phyloP scores from a whole-genome alignment of 208 protist species.

The Acanthamoeba healyi region DNA sequence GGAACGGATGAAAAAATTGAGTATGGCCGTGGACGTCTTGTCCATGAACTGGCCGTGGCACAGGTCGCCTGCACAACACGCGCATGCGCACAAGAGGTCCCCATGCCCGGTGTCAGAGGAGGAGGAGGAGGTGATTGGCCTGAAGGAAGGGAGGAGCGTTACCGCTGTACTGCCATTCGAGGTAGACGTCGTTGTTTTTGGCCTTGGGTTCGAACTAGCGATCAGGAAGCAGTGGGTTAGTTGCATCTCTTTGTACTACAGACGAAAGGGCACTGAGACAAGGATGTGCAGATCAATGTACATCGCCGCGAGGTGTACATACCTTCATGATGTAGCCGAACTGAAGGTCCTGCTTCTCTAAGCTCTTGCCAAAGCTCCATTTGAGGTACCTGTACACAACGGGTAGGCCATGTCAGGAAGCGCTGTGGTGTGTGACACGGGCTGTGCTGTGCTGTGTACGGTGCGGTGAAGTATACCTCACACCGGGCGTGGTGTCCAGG shows the following conservation, averaged over 20 bases:
- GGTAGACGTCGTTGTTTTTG: conserved; percentile 66
- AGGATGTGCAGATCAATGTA: not conserved
- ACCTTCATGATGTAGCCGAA: conserved; percentile 85
- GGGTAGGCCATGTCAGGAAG: not conserved
- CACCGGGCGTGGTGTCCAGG: not conserved
- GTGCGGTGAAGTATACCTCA: not conserved
- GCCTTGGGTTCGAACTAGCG: conserved; percentile 60
- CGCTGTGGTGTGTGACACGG: not conserved
- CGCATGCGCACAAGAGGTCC: not conserved
- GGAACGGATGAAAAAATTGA: conserved; percentile 81
- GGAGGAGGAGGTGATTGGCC: too few species aligned
- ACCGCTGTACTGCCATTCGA: conserved; percentile 84
- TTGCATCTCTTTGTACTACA: too few species aligned
- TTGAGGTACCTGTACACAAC: conserved; percentile 75
- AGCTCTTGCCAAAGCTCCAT: conserved; percentile 84
- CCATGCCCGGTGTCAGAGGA: too few species aligned
- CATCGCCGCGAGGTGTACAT: not conserved
- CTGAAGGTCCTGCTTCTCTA: conserved; percentile 77
- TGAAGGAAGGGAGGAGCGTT: not conserved
- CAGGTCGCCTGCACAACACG: not conserved
- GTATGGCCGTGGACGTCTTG: conserved; percentile 69
- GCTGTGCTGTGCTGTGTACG: not conserved
- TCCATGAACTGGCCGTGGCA: conserved; percentile 80
- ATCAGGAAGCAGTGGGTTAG: not conserved
- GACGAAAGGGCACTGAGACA: not conserved